A percentile compares a stretch with the other conserved stretches of the same genome.
phyloP scores from a whole-genome alignment of 306 rosid genomes.

The Cicer chorassanicum region DNA sequence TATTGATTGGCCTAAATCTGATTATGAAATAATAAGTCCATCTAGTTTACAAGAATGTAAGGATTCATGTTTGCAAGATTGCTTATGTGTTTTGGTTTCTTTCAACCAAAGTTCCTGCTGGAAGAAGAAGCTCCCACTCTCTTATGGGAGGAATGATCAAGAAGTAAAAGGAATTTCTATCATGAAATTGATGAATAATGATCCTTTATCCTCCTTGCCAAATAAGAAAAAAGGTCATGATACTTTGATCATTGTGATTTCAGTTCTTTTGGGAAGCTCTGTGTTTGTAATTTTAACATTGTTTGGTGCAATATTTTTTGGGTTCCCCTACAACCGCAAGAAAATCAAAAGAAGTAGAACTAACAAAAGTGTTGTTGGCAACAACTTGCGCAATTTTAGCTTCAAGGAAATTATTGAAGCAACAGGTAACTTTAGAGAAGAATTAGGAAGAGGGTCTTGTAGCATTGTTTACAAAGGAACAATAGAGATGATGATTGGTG shows the following conservation, averaged over 20 bases:
- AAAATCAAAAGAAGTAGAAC: background rate
- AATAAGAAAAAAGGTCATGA: slow-evolving; percentile 6
- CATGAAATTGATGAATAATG: slow-evolving; percentile 47
- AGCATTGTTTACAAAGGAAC: slow-evolving; percentile 48
- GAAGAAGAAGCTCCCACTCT: slow-evolving; percentile 52
- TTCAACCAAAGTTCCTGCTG: slow-evolving; percentile 27
- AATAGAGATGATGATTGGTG: background rate
- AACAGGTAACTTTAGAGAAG: slow-evolving; percentile 46
- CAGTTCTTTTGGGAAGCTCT: slow-evolving; percentile 45
- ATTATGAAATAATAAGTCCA: slow-evolving; percentile 34
- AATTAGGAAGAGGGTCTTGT: slow-evolving; percentile 46
- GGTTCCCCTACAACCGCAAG: slow-evolving; percentile 7
- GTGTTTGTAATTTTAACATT: slow-evolving; percentile 33
- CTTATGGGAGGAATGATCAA: slow-evolving; percentile 32
- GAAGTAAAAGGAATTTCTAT: slow-evolving; percentile 20
- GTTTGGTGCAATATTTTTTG: slow-evolving; percentile 27
- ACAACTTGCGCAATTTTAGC: slow-evolving; percentile 28
- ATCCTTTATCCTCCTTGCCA: background rate
- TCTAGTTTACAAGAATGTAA: slow-evolving; percentile 24
- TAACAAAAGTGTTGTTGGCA: background rate
- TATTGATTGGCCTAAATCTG: slow-evolving; percentile 34
- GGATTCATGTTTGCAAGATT: slow-evolving; percentile 37
- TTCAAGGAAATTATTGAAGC: slow-evolving; percentile 44
- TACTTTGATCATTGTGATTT: slow-evolving; percentile 31
- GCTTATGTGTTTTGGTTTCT: slow-evolving; percentile 42